Percentiles rank a stretch among this genome's conserved stretches.
Conservation (phyloP, 495 filamentous ascomycete species). For the Penicillium alfredii region DNA sequence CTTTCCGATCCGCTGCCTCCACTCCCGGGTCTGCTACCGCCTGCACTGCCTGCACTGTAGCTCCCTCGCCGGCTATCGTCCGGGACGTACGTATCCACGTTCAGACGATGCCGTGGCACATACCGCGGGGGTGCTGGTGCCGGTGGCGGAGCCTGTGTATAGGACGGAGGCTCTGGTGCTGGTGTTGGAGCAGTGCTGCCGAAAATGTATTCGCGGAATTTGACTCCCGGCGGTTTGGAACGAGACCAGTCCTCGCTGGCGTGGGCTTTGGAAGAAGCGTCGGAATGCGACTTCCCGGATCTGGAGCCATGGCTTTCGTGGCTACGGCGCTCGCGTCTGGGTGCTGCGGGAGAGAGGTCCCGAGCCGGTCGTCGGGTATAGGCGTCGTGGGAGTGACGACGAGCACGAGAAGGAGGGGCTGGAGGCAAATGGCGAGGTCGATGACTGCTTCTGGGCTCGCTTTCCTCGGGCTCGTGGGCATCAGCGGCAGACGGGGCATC, state of each 20-base stretch:
- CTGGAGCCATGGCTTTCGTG: conserved; percentile 13
- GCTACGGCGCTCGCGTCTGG: conserved; percentile 12
- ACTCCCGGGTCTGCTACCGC: conserved; percentile 18
- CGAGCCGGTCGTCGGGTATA: conserved; percentile 31
- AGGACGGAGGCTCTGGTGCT: conserved; percentile 23
- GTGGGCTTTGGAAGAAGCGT: conserved; percentile 11
- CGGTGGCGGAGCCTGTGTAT: conserved; percentile 16
- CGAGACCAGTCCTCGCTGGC: conserved; percentile 20
- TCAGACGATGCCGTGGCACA: conserved; percentile 14
- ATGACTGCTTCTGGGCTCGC: conserved; percentile 10
- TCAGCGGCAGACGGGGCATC: too few relatives aligned
- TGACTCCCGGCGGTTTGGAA: conserved; percentile 20
- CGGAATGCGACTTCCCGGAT: conserved; percentile 13
- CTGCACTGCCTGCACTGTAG: conserved; percentile 19
- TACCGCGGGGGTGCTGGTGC: conserved; percentile 12
- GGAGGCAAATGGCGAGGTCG: conserved; percentile 29
- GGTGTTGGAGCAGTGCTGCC: conserved; percentile 17
- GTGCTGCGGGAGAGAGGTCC: conserved; percentile 26
- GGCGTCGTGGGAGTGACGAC: conserved; percentile 42
- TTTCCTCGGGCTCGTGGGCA: conserved; percentile 12
- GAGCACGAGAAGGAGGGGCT: conserved; percentile 20
- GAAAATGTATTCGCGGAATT: conserved; percentile 31
- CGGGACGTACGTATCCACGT: conserved; percentile 11
- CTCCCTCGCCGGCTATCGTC: conserved; percentile 21
- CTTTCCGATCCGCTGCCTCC: conserved; percentile 25